A percentile compares a stretch with the other conserved stretches of the same genome.
Evolutionary conservation across 192 early-diverging fungal genomes (phyloP).

Genomic region (Coemansia sp.): DNA sequence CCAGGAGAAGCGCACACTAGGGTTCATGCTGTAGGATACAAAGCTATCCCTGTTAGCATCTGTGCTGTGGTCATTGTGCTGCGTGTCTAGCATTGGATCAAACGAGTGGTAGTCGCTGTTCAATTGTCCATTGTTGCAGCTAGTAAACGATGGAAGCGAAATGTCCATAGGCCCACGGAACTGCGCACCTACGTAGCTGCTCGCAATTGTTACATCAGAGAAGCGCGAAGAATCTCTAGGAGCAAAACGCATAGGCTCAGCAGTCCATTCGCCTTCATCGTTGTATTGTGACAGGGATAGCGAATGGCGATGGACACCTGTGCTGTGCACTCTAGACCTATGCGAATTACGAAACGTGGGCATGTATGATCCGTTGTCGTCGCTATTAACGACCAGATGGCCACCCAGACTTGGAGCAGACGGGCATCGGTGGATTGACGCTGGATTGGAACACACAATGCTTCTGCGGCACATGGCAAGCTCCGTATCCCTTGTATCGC

Average conservation of each 20-base stretch:
- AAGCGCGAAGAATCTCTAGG: slow-evolving; percentile 12
- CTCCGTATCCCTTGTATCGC: slow-evolving; percentile 12
- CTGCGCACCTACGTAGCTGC: slow-evolving; percentile 18
- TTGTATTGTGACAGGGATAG: slow-evolving; percentile 11
- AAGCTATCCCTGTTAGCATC: background rate
- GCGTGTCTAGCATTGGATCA: background rate
- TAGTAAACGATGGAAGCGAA: slow-evolving; percentile 23
- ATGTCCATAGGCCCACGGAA: slow-evolving; percentile 20
- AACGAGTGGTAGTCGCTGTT: slow-evolving; percentile 1
- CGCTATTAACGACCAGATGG: background rate
- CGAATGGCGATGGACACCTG: slow-evolving; percentile 3
- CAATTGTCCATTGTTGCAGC: slow-evolving; percentile 3
- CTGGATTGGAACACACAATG: background rate
- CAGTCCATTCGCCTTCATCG: slow-evolving; percentile 6
- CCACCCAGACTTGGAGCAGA: slow-evolving; percentile 32
- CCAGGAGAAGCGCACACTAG: background rate
- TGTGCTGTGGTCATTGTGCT: background rate
- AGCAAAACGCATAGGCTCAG: background rate
- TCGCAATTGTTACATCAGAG: slow-evolving; percentile 20
- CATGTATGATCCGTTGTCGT: slow-evolving; percentile 10
- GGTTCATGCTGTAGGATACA: slow-evolving; percentile 3
- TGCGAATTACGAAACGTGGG: slow-evolving; percentile 16
- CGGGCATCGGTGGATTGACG: slow-evolving; percentile 14
- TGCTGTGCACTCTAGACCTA: background rate
- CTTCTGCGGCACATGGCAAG: slow-evolving; percentile 6